Percentiles rank a stretch among this genome's conserved stretches.
Conservation (phyloP, 164 flowering plant species). For the Nymphaea colorata region DNA sequence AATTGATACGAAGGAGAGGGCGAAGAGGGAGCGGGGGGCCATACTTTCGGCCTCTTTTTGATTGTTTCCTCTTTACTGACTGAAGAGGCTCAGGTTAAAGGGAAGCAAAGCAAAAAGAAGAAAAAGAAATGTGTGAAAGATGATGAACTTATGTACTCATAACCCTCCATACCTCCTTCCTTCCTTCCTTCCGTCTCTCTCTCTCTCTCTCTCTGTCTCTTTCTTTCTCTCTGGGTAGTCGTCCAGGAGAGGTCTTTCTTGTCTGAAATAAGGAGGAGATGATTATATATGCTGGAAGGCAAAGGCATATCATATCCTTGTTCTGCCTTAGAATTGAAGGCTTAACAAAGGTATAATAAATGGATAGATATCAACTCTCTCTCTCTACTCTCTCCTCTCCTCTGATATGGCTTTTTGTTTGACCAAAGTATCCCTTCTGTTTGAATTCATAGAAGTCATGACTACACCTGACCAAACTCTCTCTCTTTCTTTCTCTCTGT, state of each 20-base stretch:
- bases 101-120: conserved; percentile 41
- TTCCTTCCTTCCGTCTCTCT: conserved; percentile 3
- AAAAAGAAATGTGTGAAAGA: conserved; percentile 12
- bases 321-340: not conserved
- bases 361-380: not conserved
- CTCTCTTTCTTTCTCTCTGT: not conserved
- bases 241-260: conserved; percentile 9
- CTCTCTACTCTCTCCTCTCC: not conserved
- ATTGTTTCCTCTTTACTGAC: conserved; percentile 53
- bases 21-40: conserved; percentile 49
- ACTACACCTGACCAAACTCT: not conserved
- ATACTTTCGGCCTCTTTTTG: conserved; percentile 31
- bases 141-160: conserved; percentile 1
- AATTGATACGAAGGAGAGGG: conserved; percentile 20
- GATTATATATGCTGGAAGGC: conserved; percentile 33
- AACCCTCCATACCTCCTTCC: not conserved
- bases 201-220: conserved; percentile 11
- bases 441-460: not conserved
- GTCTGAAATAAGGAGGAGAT: conserved; percentile 48
- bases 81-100: conserved; percentile 14
- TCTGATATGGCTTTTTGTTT: not conserved
- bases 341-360: not conserved
- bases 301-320: not conserved
- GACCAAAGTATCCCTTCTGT: not conserved
- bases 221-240: conserved; percentile 3